Evolutionary conservation across 148 eudicot genomes (phyloP).

Genomic region (Silene conica): DNA sequence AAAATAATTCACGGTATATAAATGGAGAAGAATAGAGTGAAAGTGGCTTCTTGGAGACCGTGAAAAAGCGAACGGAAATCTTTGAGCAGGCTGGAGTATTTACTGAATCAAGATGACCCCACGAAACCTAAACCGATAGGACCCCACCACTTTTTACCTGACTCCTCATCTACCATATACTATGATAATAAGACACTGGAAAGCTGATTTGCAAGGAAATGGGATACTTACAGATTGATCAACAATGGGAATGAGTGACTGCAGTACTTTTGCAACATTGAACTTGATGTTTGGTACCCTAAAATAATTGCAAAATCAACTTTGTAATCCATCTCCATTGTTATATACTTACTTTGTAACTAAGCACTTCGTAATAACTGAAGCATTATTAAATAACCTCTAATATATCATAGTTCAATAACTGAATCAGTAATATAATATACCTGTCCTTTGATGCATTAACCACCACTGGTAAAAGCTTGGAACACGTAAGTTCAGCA

Average conservation of each 20-base stretch:
- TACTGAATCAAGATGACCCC: not conserved
- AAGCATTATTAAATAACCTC: conserved; percentile 2
- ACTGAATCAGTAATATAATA: not conserved
- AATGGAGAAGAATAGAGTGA: too few species aligned
- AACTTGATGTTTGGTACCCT: conserved; percentile 92
- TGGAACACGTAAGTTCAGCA: conserved; percentile 83
- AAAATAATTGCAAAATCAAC: conserved; percentile 14
- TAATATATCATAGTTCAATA: not conserved
- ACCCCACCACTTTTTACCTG: not conserved
- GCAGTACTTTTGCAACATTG: conserved; percentile 91
- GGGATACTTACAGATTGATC: conserved; percentile 63
- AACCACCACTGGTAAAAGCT: conserved; percentile 70
- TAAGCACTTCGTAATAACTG: not conserved
- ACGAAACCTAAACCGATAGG: not conserved
- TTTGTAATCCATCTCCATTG: not conserved
- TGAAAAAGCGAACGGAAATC: too few species aligned
- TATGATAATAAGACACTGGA: not conserved
- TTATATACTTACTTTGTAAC: not conserved
- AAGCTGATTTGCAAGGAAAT: not conserved
- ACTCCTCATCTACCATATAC: not conserved
- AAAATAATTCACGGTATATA: too few species aligned
- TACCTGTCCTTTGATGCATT: conserved; percentile 84
- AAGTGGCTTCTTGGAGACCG: too few species aligned
- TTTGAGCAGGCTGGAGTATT: too few species aligned
- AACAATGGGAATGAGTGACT: conserved; percentile 71